Conservation (phyloP, 768 basidiomycete species). For the Lactarius psammicola region DNA sequence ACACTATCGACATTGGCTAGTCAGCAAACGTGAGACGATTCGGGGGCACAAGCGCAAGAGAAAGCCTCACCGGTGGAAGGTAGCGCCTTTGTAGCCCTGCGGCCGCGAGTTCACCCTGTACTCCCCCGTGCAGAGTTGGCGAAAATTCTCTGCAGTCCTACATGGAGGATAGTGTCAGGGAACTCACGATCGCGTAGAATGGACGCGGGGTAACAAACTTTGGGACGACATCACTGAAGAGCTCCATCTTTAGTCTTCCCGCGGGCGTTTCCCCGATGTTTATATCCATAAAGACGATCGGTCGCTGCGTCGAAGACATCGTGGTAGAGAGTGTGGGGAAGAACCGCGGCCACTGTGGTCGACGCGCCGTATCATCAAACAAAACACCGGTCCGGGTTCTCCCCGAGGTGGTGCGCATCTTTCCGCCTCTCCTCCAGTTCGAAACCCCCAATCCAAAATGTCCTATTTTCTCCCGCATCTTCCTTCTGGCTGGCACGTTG, state of each 20-base stretch:
- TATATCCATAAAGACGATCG: constrained; percentile 96
- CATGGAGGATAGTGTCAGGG: constrained; percentile 15
- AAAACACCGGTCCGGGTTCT: not conserved
- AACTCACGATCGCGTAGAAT: not conserved
- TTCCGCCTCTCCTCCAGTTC: not conserved
- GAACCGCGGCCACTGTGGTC: not conserved
- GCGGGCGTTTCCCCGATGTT: constrained; percentile 96
- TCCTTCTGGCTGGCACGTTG: constrained; percentile 96
- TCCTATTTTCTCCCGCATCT: constrained; percentile 88
- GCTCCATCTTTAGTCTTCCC: constrained; percentile 94
- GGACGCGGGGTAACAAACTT: constrained; percentile 54
- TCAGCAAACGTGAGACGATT: constrained; percentile 32
- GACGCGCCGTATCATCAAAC: no score
- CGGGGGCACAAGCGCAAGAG: constrained; percentile 27
- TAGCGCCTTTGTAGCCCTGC: constrained; percentile 89
- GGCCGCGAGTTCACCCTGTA: constrained; percentile 81
- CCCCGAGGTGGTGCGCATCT: not conserved
- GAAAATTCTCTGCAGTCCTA: constrained; percentile 97
- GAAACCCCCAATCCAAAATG: constrained; percentile 46
- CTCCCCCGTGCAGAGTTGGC: constrained; percentile 96
- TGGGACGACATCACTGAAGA: constrained; percentile 94
- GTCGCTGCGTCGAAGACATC: constrained; percentile 51
- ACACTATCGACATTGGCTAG: constrained; percentile 49
- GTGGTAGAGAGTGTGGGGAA: constrained; percentile 2
- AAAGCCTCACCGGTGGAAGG: constrained; percentile 76